These are phyloP conservation scores for Medicago lupulina DNA, from an alignment of 306 rosid species.

Conservation along the genomic window DNA sequence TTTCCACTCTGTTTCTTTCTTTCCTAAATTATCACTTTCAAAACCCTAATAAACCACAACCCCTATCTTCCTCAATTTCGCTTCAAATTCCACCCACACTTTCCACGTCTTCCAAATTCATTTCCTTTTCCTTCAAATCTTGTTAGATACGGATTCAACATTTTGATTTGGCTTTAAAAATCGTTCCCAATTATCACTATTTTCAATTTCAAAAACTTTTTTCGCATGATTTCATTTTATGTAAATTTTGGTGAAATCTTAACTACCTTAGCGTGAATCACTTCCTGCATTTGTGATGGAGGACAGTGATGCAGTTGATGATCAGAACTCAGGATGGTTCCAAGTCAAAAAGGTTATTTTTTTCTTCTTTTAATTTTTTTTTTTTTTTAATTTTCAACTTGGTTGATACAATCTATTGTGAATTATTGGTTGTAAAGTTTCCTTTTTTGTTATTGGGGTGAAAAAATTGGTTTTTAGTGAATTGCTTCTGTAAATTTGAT, in stretches of 20 bases:
- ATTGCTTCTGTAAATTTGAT: too few species aligned
- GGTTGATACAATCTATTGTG: slow-evolving; percentile 11
- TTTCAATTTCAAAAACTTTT: not conserved
- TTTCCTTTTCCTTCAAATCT: slow-evolving; percentile 1
- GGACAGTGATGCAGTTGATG: slow-evolving; percentile 67
- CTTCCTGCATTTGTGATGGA: slow-evolving; percentile 63
- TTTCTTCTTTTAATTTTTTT: not conserved
- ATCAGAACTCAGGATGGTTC: slow-evolving; percentile 96
- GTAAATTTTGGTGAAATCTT: slow-evolving; percentile 40
- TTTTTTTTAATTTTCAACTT: not conserved
- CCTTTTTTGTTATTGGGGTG: too few species aligned
- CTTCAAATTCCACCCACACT: slow-evolving; percentile 9
- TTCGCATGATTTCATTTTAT: not conserved
- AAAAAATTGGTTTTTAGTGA: too few species aligned
- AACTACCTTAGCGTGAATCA: slow-evolving; percentile 9
- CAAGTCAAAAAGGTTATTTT: slow-evolving; percentile 88
- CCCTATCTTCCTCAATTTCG: not conserved
- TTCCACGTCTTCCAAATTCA: slow-evolving; percentile 21
- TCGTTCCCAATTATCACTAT: slow-evolving; percentile 22
- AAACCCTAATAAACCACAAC: slow-evolving; percentile 13
- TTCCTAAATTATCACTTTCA: not conserved
- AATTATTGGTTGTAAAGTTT: too few species aligned
- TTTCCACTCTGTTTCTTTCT: slow-evolving; percentile 7
- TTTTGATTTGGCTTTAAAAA: not conserved
- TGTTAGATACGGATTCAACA: not conserved